Conservation (phyloP, 441 rosid genomes). For the Mallotus repandus region DNA sequence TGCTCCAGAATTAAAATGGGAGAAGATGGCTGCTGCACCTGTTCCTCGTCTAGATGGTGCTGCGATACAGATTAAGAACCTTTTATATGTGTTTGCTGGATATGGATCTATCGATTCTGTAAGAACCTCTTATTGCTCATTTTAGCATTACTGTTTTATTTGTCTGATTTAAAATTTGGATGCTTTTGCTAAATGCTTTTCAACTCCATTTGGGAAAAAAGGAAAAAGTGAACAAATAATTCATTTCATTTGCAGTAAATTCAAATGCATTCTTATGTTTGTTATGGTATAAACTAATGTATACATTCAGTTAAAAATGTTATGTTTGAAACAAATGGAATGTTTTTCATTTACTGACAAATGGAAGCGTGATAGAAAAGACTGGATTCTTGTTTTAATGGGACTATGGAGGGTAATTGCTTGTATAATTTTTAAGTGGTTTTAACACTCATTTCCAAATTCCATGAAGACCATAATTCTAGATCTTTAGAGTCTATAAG, state of each 20-base stretch:
- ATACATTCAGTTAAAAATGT: background rate
- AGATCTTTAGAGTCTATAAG: no score
- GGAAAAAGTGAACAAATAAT: background rate
- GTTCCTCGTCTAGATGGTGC: slow-evolving; percentile 96
- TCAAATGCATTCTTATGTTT: background rate
- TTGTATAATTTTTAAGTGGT: background rate
- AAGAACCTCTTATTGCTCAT: slow-evolving; percentile 24
- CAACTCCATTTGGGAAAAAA: background rate
- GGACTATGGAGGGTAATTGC: background rate
- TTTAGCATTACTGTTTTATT: background rate
- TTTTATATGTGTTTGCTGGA: slow-evolving; percentile 84
- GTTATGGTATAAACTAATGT: background rate
- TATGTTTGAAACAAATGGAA: background rate
- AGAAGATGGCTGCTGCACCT: slow-evolving; percentile 80
- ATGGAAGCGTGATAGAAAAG: background rate
- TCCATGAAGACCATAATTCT: background rate
- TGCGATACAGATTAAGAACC: slow-evolving; percentile 76
- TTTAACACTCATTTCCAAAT: background rate
- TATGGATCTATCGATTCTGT: slow-evolving; percentile 76
- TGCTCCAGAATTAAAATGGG: slow-evolving; percentile 76
- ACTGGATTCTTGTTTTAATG: background rate
- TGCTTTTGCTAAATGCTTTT: background rate
- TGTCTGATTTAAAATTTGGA: slow-evolving; percentile 4
- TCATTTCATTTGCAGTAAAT: background rate
- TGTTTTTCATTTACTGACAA: background rate